Evolutionary conservation across 805 yeast species (phyloP).

Genomic region (Candida peoriensis): DNA sequence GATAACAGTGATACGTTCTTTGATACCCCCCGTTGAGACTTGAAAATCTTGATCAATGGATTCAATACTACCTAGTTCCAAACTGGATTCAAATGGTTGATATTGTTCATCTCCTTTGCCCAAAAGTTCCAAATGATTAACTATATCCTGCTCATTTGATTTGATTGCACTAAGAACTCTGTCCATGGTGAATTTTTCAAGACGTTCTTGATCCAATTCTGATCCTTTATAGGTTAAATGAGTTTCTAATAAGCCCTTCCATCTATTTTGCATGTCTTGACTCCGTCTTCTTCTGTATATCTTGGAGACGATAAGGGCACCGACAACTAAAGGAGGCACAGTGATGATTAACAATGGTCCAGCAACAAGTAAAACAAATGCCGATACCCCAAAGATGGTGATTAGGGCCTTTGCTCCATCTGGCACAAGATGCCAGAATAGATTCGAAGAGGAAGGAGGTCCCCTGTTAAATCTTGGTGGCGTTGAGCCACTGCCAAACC

Average conservation of each 20-base stretch:
- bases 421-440: slow-evolving; percentile 9
- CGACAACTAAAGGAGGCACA: slow-evolving; percentile 20
- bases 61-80: slow-evolving; percentile 12
- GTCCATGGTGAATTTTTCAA: slow-evolving; percentile 11
- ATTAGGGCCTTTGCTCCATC: slow-evolving; percentile 9
- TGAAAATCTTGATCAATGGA: slow-evolving; percentile 18
- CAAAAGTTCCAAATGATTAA: slow-evolving; percentile 4
- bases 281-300: slow-evolving; percentile 8
- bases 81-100: slow-evolving; percentile 8
- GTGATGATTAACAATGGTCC: slow-evolving; percentile 21
- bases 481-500: too few relatives aligned
- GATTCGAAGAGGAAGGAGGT: slow-evolving; percentile 8
- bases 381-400: slow-evolving; percentile 9
- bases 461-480: slow-evolving; percentile 17
- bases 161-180: slow-evolving; percentile 17
- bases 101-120: slow-evolving; percentile 1
- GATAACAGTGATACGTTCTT: slow-evolving; percentile 14
- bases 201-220: slow-evolving; percentile 9
- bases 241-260: slow-evolving; percentile 12
- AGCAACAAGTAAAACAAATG: slow-evolving; percentile 13
- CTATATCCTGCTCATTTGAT: slow-evolving; percentile 15
- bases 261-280: slow-evolving; percentile 11
- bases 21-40: slow-evolving; percentile 8
- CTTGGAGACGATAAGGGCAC: slow-evolving; percentile 13
- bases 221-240: slow-evolving; percentile 14